phyloP scores from a whole-genome alignment of 1,284 basidiomycete species.

The Hypsizygus ulmarius region DNA sequence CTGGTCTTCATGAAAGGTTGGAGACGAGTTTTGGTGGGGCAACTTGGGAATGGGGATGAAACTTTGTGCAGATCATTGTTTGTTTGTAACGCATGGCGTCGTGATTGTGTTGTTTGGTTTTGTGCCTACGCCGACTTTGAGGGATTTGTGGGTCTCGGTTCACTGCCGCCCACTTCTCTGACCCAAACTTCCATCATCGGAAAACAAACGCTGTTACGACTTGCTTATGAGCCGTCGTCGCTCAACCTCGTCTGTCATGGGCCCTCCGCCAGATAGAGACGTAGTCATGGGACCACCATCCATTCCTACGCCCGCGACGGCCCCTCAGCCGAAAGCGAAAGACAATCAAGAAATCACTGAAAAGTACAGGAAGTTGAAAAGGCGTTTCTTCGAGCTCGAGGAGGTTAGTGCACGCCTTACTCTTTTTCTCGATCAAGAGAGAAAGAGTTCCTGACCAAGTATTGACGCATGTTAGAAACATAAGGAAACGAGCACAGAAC shows the following conservation, averaged over 20 bases:
- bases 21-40: not conserved
- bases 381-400: constrained; percentile 63
- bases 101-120: constrained; percentile 37
- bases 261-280: constrained; percentile 31
- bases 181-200: constrained; percentile 26
- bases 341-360: constrained; percentile 47
- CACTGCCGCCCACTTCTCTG: constrained; percentile 20
- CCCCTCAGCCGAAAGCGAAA: constrained; percentile 30
- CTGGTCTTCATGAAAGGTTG: not conserved
- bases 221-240: constrained; percentile 24
- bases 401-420: constrained; percentile 44
- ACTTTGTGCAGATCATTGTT: constrained; percentile 10
- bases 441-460: constrained; percentile 23
- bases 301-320: constrained; percentile 32
- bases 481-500: constrained; percentile 52
- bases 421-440: constrained; percentile 23
- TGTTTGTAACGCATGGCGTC: constrained; percentile 38
- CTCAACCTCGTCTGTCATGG: constrained; percentile 22
- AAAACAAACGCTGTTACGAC: constrained; percentile 10
- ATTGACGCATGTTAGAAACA: constrained; percentile 46
- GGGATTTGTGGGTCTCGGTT: constrained; percentile 28
- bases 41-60: not conserved
- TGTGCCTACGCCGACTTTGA: constrained; percentile 29
- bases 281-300: constrained; percentile 50
- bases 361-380: constrained; percentile 62